Base-by-base conservation (phyloP, 371 early-diverging fungal genomes). In the Apophysomyces ossiformis region DNA sequence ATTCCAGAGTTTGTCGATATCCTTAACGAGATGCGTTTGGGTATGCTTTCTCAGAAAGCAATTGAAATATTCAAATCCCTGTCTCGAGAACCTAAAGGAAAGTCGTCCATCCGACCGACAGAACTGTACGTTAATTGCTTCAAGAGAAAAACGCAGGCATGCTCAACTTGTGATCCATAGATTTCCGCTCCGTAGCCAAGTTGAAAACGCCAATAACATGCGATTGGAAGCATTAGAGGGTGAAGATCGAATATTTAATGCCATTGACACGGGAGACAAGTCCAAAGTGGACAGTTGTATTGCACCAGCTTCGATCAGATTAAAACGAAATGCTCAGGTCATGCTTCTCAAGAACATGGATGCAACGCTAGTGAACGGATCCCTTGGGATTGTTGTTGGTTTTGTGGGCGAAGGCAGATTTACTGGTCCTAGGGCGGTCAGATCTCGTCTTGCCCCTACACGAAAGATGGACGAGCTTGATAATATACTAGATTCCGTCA, bases 301-400 rank as follows among this genome's bases (percentile, higher is more conserved):
- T 45, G 88, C 90, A 4, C 86, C 90, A 0, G 64, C 72, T 2
- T 62, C 59, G 9, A 71, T 96, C 5, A 79, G 83, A 37, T 77
- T 97, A 26, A 94, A 93, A 71, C 59, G 74, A 18, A 79, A 85
- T 47, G 93, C 96, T 0, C 97, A 95, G 62, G 98, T 97, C 4
- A 91, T 97, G 89, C 82, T 97, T 38, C 69, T 93, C 32, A 92
- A 92, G 64, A 97, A 97, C 68, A 66, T 91, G 67, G 76, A 74
- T 0, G 37, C 67, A 5, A 85, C 81, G 0, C 76, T 97, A 5
- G 95, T 95, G 21, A 97, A 97, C 69, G 97, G 97, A 32, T 85
- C 90, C 7, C 78, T 92, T 39, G 97, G 97, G 5, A 81, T 89
- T 0, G 87, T 97, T 0, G 76, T 71, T 0, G 79, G 85, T 0